phyloP scores from a whole-genome alignment of 2,329 filamentous ascomycete species.

The Chalaropsis thielavioides region DNA sequence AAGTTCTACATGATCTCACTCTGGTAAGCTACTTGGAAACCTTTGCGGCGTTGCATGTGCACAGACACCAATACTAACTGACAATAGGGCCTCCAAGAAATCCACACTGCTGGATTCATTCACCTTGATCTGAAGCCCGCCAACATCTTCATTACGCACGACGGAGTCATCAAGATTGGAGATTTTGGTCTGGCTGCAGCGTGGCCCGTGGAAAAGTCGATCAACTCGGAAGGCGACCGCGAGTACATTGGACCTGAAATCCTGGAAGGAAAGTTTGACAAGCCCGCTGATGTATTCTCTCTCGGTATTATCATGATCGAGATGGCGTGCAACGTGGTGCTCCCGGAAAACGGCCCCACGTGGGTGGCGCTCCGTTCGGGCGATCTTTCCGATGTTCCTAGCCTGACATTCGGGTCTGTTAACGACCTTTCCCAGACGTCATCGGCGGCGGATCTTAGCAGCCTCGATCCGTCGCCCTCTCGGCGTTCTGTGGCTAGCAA shows the following conservation, averaged over 20 bases:
- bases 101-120: conserved; percentile 76
- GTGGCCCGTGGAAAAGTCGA: conserved; percentile 60
- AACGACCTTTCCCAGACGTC: conserved; percentile 37
- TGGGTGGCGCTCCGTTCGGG: conserved; percentile 85
- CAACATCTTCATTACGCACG: conserved; percentile 68
- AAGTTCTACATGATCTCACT: conserved; percentile 77
- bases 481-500: conserved; percentile 3
- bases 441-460: background rate
- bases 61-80: no score
- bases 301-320: conserved; percentile 90
- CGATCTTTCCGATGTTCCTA: conserved; percentile 77
- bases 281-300: conserved; percentile 85
- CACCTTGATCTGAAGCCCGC: conserved; percentile 77
- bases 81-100: conserved; percentile 65
- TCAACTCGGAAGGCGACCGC: conserved; percentile 86
- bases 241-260: conserved; percentile 95
- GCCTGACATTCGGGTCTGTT: conserved; percentile 66
- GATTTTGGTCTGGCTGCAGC: conserved; percentile 71
- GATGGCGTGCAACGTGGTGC: conserved; percentile 81
- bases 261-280: conserved; percentile 71
- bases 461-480: conserved; percentile 4
- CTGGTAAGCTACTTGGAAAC: conserved; percentile 44
- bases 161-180: conserved; percentile 69
- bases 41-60: background rate
- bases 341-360: conserved; percentile 80